These are phyloP conservation scores for Sphaerostilbella broomeana DNA, from an alignment of 2,329 filamentous ascomycete species.

Conservation along the genomic window DNA sequence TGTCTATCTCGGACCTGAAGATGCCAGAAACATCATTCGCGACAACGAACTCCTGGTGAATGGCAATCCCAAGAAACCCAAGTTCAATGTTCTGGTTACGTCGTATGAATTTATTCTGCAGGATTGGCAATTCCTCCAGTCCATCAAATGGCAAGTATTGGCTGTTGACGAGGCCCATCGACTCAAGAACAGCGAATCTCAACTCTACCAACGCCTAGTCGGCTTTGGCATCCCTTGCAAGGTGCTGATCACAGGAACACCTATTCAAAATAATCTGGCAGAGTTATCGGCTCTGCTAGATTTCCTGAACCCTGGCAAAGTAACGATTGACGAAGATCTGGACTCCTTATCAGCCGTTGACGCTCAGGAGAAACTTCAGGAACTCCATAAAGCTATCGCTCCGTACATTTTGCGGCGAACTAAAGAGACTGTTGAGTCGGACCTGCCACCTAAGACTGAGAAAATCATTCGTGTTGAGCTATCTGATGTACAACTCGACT, in stretches of 20 bases:
- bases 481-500: conserved; percentile 92
- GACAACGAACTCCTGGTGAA: conserved; percentile 86
- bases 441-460: conserved; percentile 92
- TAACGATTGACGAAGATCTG: conserved; percentile 85
- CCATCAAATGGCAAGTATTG: conserved; percentile 96
- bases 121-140: conserved; percentile 75
- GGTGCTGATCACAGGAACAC: conserved; percentile 91
- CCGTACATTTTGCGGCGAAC: conserved; percentile 93
- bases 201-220: conserved; percentile 78
- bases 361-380: conserved; percentile 79
- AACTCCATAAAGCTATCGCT: conserved; percentile 78
- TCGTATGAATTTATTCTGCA: conserved; percentile 94
- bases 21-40: conserved; percentile 77
- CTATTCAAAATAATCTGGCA: conserved; percentile 92
- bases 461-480: conserved; percentile 98
- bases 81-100: conserved; percentile 96
- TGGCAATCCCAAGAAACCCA: conserved; percentile 79
- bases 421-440: conserved; percentile 95
- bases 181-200: conserved; percentile 91
- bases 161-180: conserved; percentile 96
- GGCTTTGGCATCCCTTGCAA: conserved; percentile 84
- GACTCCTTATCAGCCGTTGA: conserved; percentile 70
- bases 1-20: conserved; percentile 87
- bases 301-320: conserved; percentile 92
- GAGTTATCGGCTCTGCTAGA: conserved; percentile 90